Conservation (phyloP, 140 eudicot species). For the Flaveria floridana region DNA sequence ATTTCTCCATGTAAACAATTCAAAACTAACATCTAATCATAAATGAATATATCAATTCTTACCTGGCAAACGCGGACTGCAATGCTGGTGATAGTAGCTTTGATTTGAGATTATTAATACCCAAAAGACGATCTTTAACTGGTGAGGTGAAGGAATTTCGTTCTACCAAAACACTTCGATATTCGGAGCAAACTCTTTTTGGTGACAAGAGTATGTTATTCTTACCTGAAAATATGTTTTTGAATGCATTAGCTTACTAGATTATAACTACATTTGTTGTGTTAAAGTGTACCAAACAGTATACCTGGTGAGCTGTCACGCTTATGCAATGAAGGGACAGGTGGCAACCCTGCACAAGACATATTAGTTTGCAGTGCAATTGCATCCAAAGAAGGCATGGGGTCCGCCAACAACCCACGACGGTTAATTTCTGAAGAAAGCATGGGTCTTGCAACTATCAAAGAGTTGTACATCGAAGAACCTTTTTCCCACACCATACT, state of each 20-base stretch:
- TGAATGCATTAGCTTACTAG: neutral
- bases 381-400: conserved; percentile 94
- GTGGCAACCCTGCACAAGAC: conserved; percentile 64
- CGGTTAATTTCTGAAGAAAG: conserved; percentile 78
- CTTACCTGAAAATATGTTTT: conserved; percentile 48
- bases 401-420: conserved; percentile 88
- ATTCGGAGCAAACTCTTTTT: conserved; percentile 75
- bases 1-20: neutral
- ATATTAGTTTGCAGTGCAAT: conserved; percentile 68
- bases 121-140: conserved; percentile 85
- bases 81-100: conserved; percentile 75
- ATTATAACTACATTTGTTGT: neutral
- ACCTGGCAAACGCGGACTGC: conserved; percentile 99
- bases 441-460: conserved; percentile 69
- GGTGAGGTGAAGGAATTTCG: conserved; percentile 93
- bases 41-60: conserved; percentile 11
- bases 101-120: conserved; percentile 66
- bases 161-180: conserved; percentile 86
- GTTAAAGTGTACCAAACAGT: neutral
- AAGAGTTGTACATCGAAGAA: conserved; percentile 92
- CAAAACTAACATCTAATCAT: neutral
- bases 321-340: conserved; percentile 54
- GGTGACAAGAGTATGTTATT: conserved; percentile 79
- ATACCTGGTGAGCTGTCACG: conserved; percentile 66
- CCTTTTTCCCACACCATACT: conserved; percentile 99